phyloP scores from a whole-genome alignment of 1,139 yeast genomes.

The Debaryomyces sp. region DNA sequence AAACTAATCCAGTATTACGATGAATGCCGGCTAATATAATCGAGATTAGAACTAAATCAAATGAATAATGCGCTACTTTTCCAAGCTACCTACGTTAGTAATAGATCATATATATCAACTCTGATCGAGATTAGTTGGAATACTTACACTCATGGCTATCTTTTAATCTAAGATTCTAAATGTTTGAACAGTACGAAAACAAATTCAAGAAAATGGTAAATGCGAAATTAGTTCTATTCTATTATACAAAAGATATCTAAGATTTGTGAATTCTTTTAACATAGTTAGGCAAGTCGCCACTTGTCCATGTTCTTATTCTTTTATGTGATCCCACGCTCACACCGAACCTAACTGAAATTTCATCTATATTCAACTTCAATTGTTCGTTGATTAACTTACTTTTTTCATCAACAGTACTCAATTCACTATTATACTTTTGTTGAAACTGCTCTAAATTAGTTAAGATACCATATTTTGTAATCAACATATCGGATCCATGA shows the following conservation, averaged over 20 bases:
- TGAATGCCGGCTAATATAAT: constrained; percentile 68
- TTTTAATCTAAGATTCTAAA: too few species aligned
- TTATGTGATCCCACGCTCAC: constrained; percentile 48
- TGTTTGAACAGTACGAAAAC: background rate
- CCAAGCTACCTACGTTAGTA: constrained; percentile 41
- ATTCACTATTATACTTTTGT: constrained; percentile 18
- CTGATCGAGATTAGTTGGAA: background rate
- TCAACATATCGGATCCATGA: constrained; percentile 61
- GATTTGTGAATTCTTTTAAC: constrained; percentile 44
- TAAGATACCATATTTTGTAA: constrained; percentile 65
- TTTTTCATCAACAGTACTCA: constrained; percentile 12
- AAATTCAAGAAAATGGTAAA: background rate
- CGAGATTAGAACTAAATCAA: constrained; percentile 62
- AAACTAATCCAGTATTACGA: constrained; percentile 61
- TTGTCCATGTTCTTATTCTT: constrained; percentile 64
- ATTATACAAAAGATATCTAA: constrained; percentile 3
- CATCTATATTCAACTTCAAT: constrained; percentile 43
- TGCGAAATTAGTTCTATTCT: constrained; percentile 1
- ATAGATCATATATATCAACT: background rate
- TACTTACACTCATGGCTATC: constrained; percentile 6
- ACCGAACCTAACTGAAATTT: constrained; percentile 49
- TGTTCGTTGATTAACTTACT: constrained; percentile 31
- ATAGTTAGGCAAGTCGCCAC: constrained; percentile 46
- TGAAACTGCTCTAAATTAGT: constrained; percentile 49
- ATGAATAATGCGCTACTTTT: constrained; percentile 54